phyloP scores from a whole-genome alignment of 2,329 filamentous ascomycete species.

The Colletotrichum scovillei region DNA sequence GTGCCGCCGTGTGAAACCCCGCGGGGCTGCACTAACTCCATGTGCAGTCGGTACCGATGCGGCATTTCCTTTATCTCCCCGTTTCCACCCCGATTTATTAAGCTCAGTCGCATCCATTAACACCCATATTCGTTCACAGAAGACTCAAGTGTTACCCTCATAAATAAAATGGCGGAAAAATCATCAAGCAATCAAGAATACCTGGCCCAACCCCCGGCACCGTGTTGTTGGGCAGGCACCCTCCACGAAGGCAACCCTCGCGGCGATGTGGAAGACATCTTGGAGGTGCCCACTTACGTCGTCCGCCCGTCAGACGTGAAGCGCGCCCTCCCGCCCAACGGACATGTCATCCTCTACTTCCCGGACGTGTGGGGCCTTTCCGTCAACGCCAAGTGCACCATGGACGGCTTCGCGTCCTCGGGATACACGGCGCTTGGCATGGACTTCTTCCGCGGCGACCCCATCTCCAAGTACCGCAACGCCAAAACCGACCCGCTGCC shows the following conservation, averaged over 20 bases:
- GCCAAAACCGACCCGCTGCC: conserved; percentile 38
- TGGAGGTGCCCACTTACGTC: conserved; percentile 52
- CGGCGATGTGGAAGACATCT: conserved; percentile 47
- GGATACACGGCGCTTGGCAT: conserved; percentile 55
- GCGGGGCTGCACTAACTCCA: background rate
- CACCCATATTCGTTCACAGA: background rate
- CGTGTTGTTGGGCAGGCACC: conserved; percentile 52
- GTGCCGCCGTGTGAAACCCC: background rate
- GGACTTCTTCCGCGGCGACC: conserved; percentile 59
- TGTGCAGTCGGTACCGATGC: background rate
- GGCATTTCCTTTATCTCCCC: background rate
- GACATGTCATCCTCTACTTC: conserved; percentile 57
- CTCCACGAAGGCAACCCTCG: conserved; percentile 51
- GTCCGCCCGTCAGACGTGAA: conserved; percentile 23
- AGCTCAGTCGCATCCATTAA: background rate
- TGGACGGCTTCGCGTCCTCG: conserved; percentile 58
- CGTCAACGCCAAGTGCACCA: conserved; percentile 54
- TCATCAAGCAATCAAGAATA: conserved; percentile 30
- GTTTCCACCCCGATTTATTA: background rate
- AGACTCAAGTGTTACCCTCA: background rate
- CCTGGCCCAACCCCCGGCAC: conserved; percentile 47
- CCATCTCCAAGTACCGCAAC: conserved; percentile 53
- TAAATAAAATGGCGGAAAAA: background rate
- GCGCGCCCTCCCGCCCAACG: conserved; percentile 43
- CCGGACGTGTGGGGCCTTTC: conserved; percentile 58